These are phyloP conservation scores for Suhomyces yuchorum DNA, from an alignment of 1,139 yeast genomes.

Conservation along the genomic window DNA sequence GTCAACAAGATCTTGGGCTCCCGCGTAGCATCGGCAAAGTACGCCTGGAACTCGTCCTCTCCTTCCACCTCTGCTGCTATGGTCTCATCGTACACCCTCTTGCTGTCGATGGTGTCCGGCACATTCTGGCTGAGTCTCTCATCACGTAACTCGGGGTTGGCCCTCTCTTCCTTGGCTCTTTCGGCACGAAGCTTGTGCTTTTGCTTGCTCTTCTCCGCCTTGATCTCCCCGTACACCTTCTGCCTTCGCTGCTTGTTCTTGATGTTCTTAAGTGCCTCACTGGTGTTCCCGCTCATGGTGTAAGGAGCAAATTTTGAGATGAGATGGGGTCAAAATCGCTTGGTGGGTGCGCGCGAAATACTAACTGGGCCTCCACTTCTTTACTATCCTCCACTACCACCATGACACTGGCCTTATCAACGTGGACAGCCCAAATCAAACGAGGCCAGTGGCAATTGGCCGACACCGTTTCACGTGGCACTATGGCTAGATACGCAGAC, in stretches of 20 bases:
- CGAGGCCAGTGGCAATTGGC: slow-evolving; percentile 20
- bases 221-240: slow-evolving; percentile 71
- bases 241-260: slow-evolving; percentile 81
- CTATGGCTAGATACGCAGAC: slow-evolving; percentile 19
- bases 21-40: slow-evolving; percentile 55
- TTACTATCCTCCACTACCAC: background rate
- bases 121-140: slow-evolving; percentile 78
- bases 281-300: slow-evolving; percentile 22
- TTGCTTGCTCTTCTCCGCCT: slow-evolving; percentile 72
- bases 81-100: slow-evolving; percentile 90
- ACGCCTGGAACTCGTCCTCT: slow-evolving; percentile 74
- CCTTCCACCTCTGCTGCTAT: slow-evolving; percentile 74
- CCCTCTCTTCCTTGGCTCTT: slow-evolving; percentile 81
- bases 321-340: slow-evolving; percentile 3
- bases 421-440: slow-evolving; percentile 24
- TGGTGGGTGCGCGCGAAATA: background rate
- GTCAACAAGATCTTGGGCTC: slow-evolving; percentile 86
- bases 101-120: slow-evolving; percentile 85
- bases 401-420: background rate
- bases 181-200: slow-evolving; percentile 75
- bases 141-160: slow-evolving; percentile 77
- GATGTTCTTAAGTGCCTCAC: slow-evolving; percentile 48
- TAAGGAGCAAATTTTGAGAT: slow-evolving; percentile 5
- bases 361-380: background rate
- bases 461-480: slow-evolving; percentile 25